phyloP scores from a whole-genome alignment of 192 early-diverging fungal species.

The Fimicolochytrium jonesii region DNA sequence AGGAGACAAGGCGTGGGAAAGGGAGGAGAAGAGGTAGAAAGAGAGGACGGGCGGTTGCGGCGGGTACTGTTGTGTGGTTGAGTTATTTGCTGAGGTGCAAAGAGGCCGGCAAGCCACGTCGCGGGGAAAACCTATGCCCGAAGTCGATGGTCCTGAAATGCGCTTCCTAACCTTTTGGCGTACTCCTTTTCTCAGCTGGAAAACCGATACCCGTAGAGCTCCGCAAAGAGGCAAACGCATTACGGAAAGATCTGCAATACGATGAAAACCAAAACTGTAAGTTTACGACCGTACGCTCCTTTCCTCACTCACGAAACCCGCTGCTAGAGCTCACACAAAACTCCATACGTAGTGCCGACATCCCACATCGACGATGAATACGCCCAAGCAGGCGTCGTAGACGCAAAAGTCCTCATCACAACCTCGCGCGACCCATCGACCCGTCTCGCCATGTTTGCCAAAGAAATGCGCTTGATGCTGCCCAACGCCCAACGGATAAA shows the following conservation, averaged over 20 bases:
- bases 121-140: no score
- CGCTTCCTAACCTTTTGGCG: no score
- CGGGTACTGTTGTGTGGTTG: no score
- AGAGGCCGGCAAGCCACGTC: no score
- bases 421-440: constrained; percentile 92
- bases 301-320: neutral
- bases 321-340: neutral
- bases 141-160: no score
- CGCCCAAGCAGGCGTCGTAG: constrained; percentile 82
- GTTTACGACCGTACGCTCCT: neutral
- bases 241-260: constrained; percentile 76
- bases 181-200: constrained; percentile 66
- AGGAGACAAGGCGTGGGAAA: no score
- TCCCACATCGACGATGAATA: constrained; percentile 97
- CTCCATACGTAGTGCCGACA: constrained; percentile 43
- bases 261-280: constrained; percentile 79
- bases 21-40: no score
- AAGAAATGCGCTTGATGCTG: constrained; percentile 93
- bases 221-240: constrained; percentile 65
- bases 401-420: constrained; percentile 96
- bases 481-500: constrained; percentile 98
- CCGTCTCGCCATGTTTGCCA: constrained; percentile 91
- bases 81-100: no score
- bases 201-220: constrained; percentile 85
- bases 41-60: no score